phyloP scores from a whole-genome alignment of 371 early-diverging fungal genomes.

The Apophysomyces ossiformis region DNA sequence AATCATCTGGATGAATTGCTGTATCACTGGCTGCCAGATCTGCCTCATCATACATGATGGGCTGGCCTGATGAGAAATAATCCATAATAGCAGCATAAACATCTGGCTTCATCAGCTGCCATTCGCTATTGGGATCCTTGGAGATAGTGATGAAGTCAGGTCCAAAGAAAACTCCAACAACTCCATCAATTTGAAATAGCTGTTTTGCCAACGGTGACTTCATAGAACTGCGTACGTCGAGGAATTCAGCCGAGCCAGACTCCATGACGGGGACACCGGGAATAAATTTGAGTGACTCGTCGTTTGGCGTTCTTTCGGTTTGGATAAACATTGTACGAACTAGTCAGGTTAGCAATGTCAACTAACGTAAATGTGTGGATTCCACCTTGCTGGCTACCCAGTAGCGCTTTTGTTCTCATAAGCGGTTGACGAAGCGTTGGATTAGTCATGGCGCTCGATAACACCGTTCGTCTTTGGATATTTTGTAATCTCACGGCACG shows the following conservation, averaged over 20 bases:
- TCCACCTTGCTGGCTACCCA: conserved; percentile 18
- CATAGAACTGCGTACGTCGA: conserved; percentile 76
- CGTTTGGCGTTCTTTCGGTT: conserved; percentile 93
- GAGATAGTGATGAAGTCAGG: conserved; percentile 93
- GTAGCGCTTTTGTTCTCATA: conserved; percentile 12
- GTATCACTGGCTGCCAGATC: conserved; percentile 69
- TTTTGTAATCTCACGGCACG: not conserved
- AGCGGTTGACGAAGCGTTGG: conserved; percentile 4
- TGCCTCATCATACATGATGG: conserved; percentile 63
- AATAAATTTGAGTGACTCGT: conserved; percentile 91
- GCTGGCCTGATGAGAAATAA: conserved; percentile 85
- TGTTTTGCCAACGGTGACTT: conserved; percentile 88
- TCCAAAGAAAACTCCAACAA: conserved; percentile 87
- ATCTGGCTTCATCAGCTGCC: conserved; percentile 96
- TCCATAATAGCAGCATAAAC: conserved; percentile 96
- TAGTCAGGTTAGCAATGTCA: conserved; percentile 21
- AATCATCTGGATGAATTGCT: conserved; percentile 76
- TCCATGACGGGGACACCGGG: conserved; percentile 83
- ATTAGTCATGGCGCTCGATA: conserved; percentile 14
- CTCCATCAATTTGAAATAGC: conserved; percentile 91
- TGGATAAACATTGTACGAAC: conserved; percentile 94
- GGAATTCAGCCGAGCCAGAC: conserved; percentile 77
- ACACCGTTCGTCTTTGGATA: not conserved
- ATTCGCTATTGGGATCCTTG: conserved; percentile 81
- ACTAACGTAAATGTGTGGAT: not conserved